A percentile compares a stretch with the other conserved stretches of the same genome.
These are phyloP conservation scores for Xylariales sp. DNA, from an alignment of 2,329 filamentous ascomycete genomes.

Conservation along the genomic window DNA sequence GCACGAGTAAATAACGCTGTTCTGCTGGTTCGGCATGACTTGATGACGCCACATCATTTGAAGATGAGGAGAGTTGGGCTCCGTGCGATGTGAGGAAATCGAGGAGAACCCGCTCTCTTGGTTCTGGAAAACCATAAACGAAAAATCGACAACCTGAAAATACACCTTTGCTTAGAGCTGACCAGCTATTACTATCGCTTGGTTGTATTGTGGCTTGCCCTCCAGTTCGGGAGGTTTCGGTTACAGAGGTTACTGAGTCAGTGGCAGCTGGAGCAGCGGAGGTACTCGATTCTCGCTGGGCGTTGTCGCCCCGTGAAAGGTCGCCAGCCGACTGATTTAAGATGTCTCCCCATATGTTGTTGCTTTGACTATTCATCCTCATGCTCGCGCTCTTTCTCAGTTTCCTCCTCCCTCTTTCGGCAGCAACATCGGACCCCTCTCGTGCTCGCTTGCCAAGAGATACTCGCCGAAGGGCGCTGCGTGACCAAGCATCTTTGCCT, in stretches of 20 bases:
- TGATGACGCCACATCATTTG: constrained; percentile 55
- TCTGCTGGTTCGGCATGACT: constrained; percentile 44
- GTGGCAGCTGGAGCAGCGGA: constrained; percentile 21
- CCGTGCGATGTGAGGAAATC: constrained; percentile 62
- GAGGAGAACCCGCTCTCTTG: constrained; percentile 61
- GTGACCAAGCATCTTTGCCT: constrained; percentile 81
- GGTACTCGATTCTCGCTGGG: constrained; percentile 34
- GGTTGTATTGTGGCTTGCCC: constrained; percentile 11
- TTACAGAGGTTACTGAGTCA: constrained; percentile 18
- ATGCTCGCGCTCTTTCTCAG: constrained; percentile 87
- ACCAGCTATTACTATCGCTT: constrained; percentile 30
- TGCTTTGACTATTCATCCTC: constrained; percentile 81
- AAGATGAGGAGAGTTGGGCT: constrained; percentile 57
- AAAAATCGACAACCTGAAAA: constrained; percentile 69
- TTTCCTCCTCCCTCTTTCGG: constrained; percentile 77
- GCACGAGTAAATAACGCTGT: constrained; percentile 65
- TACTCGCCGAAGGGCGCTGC: constrained; percentile 58
- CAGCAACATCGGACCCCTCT: constrained; percentile 57
- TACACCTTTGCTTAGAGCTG: constrained; percentile 54
- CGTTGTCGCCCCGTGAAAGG: constrained; percentile 38
- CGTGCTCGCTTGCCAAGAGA: constrained; percentile 70
- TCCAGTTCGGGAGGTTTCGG: constrained; percentile 16
- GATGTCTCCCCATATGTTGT: constrained; percentile 92
- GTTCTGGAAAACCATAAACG: constrained; percentile 68
- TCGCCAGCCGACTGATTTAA: constrained; percentile 56